Evolutionary conservation across 768 basidiomycete species (phyloP), one percentile per base, ranked within the genome.

Genomic region (Rhodotorula taiwanensis): DNA sequence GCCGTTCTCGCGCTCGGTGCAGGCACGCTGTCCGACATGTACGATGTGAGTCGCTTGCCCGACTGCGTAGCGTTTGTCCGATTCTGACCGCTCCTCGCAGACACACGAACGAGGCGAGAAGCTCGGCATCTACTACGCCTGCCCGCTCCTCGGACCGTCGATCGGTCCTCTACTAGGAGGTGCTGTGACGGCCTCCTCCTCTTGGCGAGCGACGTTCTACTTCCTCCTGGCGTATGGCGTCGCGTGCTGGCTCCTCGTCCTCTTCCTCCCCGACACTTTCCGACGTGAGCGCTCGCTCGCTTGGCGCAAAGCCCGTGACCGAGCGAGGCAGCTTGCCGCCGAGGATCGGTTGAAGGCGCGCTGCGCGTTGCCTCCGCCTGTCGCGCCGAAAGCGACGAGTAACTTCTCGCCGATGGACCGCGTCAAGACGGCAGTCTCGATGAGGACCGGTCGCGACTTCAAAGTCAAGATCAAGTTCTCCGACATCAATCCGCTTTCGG

Each of bases 161-260:
- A 14, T 33, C 18, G 87, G 86, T 0, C 86, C 87, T 9, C 80
- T 89, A 25, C 69, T 88, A 49, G 88, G 88, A 4, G 87, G 88
- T 0, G 79, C 76, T 7, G 76, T 89, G 5, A 84, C 87, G 0
- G 79, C 83, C 56, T 80, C 78, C 0, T 21, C 43, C 16, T 84
- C 85, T 74, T 94, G 92, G 91, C 81, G 87, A 42, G 83, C 85
- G 13, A 82, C 83, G 1, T 89, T 93, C 74, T 93, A 87, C 82
- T 89, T 92, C 74, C 80, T 91, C 28, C 78, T 81, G 1, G 83
- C 84, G 55, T 72, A 70, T 55, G 68, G 67, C 23, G 56, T 36
- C 18, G 20, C 52, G 28, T 66, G 62, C 41, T 45, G 60, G 28
- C 45, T 52, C 18, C 43, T 62, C 74, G 58, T 86, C 39, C 74